phyloP scores from a whole-genome alignment of 1,139 yeast genomes.

The Yamadazyma kanchanaburiensis region DNA sequence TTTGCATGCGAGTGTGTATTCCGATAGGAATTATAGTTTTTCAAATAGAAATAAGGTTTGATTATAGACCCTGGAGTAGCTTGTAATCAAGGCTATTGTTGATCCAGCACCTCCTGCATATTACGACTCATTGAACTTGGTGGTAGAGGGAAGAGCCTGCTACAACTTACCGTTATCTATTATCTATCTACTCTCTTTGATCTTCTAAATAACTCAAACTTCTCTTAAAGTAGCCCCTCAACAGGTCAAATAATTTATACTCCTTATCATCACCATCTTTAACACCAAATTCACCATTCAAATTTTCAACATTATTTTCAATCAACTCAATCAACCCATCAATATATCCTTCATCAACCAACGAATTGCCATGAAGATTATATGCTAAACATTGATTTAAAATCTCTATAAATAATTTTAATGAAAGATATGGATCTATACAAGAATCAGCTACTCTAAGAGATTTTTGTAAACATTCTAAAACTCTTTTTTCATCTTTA shows the following conservation, averaged over 20 bases:
- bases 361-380: slow-evolving; percentile 76
- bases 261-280: slow-evolving; percentile 25
- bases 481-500: slow-evolving; percentile 41
- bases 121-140: too few relatives aligned
- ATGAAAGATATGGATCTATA: slow-evolving; percentile 76
- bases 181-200: too few relatives aligned
- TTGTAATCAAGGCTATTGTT: too few relatives aligned
- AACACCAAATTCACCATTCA: slow-evolving; percentile 27
- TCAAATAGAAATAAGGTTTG: not conserved
- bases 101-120: too few relatives aligned
- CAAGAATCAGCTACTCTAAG: slow-evolving; percentile 90
- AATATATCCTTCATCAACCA: slow-evolving; percentile 69
- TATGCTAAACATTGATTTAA: slow-evolving; percentile 81
- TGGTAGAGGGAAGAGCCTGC: too few relatives aligned
- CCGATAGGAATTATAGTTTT: not conserved
- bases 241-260: slow-evolving; percentile 29
- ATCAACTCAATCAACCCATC: slow-evolving; percentile 86
- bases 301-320: slow-evolving; percentile 65
- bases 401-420: slow-evolving; percentile 85
- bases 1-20: too few relatives aligned
- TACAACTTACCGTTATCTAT: too few relatives aligned
- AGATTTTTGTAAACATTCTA: slow-evolving; percentile 57
- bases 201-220: slow-evolving; percentile 63
- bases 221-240: slow-evolving; percentile 50
- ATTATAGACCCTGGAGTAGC: too few relatives aligned